A percentile compares a stretch with the other conserved stretches of the same genome.
Conservation (phyloP, 2,329 filamentous ascomycete genomes). For the Ceratocystiopsis minuta region DNA sequence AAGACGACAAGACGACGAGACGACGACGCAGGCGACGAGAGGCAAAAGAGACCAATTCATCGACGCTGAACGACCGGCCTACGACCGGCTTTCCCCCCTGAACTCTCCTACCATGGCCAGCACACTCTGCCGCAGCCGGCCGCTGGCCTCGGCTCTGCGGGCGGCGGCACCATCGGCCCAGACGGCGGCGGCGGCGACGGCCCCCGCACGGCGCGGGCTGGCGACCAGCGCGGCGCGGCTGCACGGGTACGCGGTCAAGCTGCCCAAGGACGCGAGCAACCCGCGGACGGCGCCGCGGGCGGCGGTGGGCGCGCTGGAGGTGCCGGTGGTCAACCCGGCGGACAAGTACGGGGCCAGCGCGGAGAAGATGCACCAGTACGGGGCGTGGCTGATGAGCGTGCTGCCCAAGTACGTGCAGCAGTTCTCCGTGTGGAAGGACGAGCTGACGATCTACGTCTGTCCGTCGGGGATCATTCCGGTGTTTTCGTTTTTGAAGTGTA, state of each 20-base stretch:
- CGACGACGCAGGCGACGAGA: background rate
- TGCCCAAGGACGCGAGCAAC: conserved; percentile 46
- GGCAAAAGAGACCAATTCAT: too few species aligned
- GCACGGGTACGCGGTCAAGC: conserved; percentile 30
- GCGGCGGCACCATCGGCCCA: conserved; percentile 23
- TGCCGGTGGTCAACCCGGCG: conserved; percentile 70
- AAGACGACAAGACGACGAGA: background rate
- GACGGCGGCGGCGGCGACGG: background rate
- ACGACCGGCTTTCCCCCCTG: too few species aligned
- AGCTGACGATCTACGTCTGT: conserved; percentile 84
- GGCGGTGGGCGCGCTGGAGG: conserved; percentile 47
- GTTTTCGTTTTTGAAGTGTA: conserved; percentile 80
- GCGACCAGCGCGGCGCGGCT: conserved; percentile 24
- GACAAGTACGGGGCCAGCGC: conserved; percentile 84
- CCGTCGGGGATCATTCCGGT: conserved; percentile 79
- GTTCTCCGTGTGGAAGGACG: conserved; percentile 99
- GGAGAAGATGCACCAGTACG: conserved; percentile 81
- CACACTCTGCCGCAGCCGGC: conserved; percentile 38
- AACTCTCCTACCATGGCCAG: conserved; percentile 33
- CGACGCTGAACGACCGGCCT: too few species aligned
- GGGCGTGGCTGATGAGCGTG: conserved; percentile 90
- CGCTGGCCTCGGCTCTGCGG: conserved; percentile 36
- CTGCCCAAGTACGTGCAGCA: conserved; percentile 97
- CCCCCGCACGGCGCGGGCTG: conserved; percentile 19
- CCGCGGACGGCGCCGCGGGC: conserved; percentile 45